Conservation (phyloP, 2,329 filamentous ascomycete genomes). For the Hypoxylon rubiginosum region DNA sequence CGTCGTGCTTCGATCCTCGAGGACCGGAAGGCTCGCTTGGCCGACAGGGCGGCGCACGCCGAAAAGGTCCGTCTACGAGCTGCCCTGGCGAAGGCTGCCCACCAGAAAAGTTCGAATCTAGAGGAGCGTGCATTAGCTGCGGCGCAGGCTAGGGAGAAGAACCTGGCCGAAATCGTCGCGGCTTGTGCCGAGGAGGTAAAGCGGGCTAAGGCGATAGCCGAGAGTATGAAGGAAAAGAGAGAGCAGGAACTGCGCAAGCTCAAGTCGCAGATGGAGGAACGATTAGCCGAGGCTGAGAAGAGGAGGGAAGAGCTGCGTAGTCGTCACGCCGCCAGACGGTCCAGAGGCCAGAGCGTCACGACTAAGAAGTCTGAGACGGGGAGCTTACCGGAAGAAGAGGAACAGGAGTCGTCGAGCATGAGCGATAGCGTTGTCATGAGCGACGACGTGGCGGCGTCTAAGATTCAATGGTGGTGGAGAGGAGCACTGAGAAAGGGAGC, state of each 20-base stretch:
- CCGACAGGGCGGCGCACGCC: conserved; percentile 83
- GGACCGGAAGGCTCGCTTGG: conserved; percentile 82
- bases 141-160: conserved; percentile 82
- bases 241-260: conserved; percentile 79
- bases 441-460: conserved; percentile 72
- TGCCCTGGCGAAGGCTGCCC: conserved; percentile 78
- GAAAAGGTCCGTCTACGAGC: conserved; percentile 85
- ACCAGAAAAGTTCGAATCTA: conserved; percentile 73
- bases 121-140: conserved; percentile 84
- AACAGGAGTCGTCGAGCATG: conserved; percentile 62
- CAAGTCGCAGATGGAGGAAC: conserved; percentile 82
- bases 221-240: conserved; percentile 83
- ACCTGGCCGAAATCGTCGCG: conserved; percentile 84
- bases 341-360: conserved; percentile 65
- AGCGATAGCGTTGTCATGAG: conserved; percentile 67
- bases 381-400: conserved; percentile 63
- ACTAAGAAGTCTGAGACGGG: conserved; percentile 53
- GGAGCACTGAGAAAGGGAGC: conserved; percentile 68
- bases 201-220: conserved; percentile 84
- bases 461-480: conserved; percentile 80
- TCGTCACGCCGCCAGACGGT: conserved; percentile 65
- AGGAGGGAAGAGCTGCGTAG: conserved; percentile 75
- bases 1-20: conserved; percentile 85
- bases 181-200: conserved; percentile 86
- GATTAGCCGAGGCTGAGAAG: conserved; percentile 81